These are phyloP conservation scores for Psilocybe subaeruginosa DNA, from an alignment of 768 basidiomycete species.

Conservation along the genomic window DNA sequence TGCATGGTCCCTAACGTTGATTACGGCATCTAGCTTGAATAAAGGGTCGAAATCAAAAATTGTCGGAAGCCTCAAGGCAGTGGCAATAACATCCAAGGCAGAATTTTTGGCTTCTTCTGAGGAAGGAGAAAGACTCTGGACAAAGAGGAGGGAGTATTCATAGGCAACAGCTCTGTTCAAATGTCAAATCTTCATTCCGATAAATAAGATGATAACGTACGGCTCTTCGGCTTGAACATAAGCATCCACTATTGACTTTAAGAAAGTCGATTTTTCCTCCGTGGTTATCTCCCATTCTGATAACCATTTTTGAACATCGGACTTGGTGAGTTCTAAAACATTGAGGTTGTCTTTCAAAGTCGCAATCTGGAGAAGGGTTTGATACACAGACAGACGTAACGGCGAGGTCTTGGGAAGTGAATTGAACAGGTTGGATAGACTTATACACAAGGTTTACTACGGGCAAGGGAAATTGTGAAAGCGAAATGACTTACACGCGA, in stretches of 20 bases:
- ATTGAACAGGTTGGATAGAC: slow-evolving; percentile 85
- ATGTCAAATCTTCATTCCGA: not conserved
- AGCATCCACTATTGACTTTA: slow-evolving; percentile 64
- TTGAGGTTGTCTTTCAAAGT: slow-evolving; percentile 63
- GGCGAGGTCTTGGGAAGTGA: slow-evolving; percentile 67
- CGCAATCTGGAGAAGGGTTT: slow-evolving; percentile 62
- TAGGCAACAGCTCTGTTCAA: slow-evolving; percentile 59
- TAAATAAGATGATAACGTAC: slow-evolving; percentile 35
- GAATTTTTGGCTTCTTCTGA: slow-evolving; percentile 54
- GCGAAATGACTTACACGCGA: slow-evolving; percentile 59
- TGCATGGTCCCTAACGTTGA: slow-evolving; percentile 67
- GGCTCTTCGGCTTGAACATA: slow-evolving; percentile 57
- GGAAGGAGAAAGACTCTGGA: slow-evolving; percentile 59
- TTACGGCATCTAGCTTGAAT: slow-evolving; percentile 74
- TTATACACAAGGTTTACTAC: slow-evolving; percentile 38
- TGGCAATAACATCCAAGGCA: slow-evolving; percentile 62
- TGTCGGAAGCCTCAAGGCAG: slow-evolving; percentile 64
- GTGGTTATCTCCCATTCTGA: slow-evolving; percentile 71
- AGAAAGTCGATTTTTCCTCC: slow-evolving; percentile 66
- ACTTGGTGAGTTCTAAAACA: slow-evolving; percentile 57
- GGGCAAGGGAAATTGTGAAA: slow-evolving; percentile 11
- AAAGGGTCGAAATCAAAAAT: slow-evolving; percentile 83
- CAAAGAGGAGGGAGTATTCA: slow-evolving; percentile 63
- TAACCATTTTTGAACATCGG: slow-evolving; percentile 76
- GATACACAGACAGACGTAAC: slow-evolving; percentile 66